phyloP scores from a whole-genome alignment of 371 early-diverging fungal genomes.

The Mortierella sp. region DNA sequence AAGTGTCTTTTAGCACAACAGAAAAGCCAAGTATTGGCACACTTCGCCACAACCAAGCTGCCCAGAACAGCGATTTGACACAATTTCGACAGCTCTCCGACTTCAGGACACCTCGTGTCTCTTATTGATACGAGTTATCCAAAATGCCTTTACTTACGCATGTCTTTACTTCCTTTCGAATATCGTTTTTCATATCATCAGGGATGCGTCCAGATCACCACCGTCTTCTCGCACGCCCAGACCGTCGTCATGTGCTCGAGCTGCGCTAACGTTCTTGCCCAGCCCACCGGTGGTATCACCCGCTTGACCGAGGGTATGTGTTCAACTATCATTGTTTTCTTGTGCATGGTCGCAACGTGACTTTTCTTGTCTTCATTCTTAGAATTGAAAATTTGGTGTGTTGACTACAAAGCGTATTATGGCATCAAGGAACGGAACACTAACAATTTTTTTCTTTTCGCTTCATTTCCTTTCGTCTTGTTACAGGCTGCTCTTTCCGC shows the following conservation, averaged over 20 bases:
- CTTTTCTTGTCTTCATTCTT: background rate
- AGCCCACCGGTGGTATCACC: slow-evolving; percentile 99
- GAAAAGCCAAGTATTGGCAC: background rate
- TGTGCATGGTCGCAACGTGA: background rate
- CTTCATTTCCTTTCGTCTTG: slow-evolving; percentile 17
- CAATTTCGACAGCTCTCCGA: background rate
- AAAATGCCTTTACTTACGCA: background rate
- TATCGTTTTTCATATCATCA: slow-evolving; percentile 7
- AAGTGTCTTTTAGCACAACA: background rate
- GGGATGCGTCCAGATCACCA: slow-evolving; percentile 98
- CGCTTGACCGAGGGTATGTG: slow-evolving; percentile 92
- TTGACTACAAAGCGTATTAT: too few relatives aligned
- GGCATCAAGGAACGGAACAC: background rate
- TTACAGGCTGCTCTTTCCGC: slow-evolving; percentile 60
- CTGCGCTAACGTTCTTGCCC: slow-evolving; percentile 98
- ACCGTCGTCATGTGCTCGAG: slow-evolving; percentile 98
- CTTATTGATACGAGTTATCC: background rate
- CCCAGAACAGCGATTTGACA: background rate
- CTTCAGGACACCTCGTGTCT: background rate
- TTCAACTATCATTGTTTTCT: background rate
- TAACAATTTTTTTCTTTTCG: background rate
- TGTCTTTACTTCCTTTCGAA: background rate
- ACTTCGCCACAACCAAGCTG: background rate
- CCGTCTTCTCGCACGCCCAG: slow-evolving; percentile 99
- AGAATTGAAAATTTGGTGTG: background rate